phyloP scores from a whole-genome alignment of 1,284 basidiomycete genomes.

The Takashimella koratensis region DNA sequence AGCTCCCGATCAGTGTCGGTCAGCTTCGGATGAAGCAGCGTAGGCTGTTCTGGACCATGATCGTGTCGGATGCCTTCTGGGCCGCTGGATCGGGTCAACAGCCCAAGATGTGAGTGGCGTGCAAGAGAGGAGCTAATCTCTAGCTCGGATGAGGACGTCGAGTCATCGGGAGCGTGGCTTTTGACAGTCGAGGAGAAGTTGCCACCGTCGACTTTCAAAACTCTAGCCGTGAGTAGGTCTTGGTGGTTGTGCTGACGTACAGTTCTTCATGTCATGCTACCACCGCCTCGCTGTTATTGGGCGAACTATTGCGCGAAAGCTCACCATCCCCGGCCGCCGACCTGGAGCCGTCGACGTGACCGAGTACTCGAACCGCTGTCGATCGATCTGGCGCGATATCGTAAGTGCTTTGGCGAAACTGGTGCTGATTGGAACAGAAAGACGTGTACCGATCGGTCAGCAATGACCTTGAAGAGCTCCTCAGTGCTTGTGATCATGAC shows the following conservation, averaged over 20 bases:
- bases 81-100: slow-evolving; percentile 21
- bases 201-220: slow-evolving; percentile 17
- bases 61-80: slow-evolving; percentile 31
- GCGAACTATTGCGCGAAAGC: slow-evolving; percentile 19
- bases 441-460: slow-evolving; percentile 15
- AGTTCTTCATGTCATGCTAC: slow-evolving; percentile 22
- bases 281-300: slow-evolving; percentile 18
- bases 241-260: not conserved
- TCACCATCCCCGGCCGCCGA: slow-evolving; percentile 14
- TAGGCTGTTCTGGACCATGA: slow-evolving; percentile 32
- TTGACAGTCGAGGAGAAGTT: slow-evolving; percentile 12
- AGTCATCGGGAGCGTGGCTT: slow-evolving; percentile 23
- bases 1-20: slow-evolving; percentile 9
- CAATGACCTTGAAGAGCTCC: slow-evolving; percentile 4
- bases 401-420: slow-evolving; percentile 11
- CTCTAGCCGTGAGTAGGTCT: slow-evolving; percentile 11
- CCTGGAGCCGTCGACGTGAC: slow-evolving; percentile 26
- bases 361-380: slow-evolving; percentile 17
- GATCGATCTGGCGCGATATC: slow-evolving; percentile 22
- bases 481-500: slow-evolving; percentile 11
- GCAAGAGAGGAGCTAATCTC: not conserved
- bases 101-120: slow-evolving; percentile 29
- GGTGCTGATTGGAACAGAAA: slow-evolving; percentile 3
- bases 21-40: slow-evolving; percentile 28
- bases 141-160: slow-evolving; percentile 27